Conservation (phyloP, 306 rosid genomes). For the Fragaria ananassa region DNA sequence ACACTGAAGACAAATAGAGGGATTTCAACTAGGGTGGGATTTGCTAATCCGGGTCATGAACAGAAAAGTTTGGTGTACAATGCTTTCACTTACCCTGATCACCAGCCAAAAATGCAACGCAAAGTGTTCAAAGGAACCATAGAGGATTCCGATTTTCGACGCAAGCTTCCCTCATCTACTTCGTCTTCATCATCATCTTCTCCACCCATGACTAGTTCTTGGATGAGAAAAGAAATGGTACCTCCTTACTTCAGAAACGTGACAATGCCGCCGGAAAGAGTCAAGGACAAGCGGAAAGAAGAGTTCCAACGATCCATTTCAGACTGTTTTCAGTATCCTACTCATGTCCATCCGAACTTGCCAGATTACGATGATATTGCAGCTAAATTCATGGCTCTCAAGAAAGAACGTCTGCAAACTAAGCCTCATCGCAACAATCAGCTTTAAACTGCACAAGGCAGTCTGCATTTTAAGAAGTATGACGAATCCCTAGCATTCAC, state of each 20-base stretch:
- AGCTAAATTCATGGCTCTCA: slow-evolving; percentile 59
- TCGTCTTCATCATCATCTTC: slow-evolving; percentile 12
- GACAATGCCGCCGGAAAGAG: slow-evolving; percentile 59
- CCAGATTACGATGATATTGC: slow-evolving; percentile 71
- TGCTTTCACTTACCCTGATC: slow-evolving; percentile 33
- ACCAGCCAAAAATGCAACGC: slow-evolving; percentile 19
- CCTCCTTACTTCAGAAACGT: slow-evolving; percentile 44
- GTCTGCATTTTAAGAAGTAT: background rate
- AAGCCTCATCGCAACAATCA: slow-evolving; percentile 14
- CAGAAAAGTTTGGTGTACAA: slow-evolving; percentile 24
- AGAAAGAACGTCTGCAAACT: slow-evolving; percentile 39
- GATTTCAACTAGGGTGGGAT: slow-evolving; percentile 11
- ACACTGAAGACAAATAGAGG: slow-evolving; percentile 27
- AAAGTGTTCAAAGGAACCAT: slow-evolving; percentile 19
- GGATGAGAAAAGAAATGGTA: slow-evolving; percentile 26
- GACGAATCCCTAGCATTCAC: background rate
- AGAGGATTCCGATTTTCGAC: slow-evolving; percentile 9
- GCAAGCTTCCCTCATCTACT: slow-evolving; percentile 2
- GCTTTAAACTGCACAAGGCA: background rate
- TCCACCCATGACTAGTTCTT: slow-evolving; percentile 18
- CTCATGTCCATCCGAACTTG: slow-evolving; percentile 77
- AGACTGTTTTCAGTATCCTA: slow-evolving; percentile 44
- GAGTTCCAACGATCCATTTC: slow-evolving; percentile 54
- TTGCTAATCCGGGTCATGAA: slow-evolving; percentile 18
- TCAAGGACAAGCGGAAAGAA: slow-evolving; percentile 21